Evolutionary conservation across 2,329 filamentous ascomycete species (phyloP).

Genomic region (Madurella fahalii): DNA sequence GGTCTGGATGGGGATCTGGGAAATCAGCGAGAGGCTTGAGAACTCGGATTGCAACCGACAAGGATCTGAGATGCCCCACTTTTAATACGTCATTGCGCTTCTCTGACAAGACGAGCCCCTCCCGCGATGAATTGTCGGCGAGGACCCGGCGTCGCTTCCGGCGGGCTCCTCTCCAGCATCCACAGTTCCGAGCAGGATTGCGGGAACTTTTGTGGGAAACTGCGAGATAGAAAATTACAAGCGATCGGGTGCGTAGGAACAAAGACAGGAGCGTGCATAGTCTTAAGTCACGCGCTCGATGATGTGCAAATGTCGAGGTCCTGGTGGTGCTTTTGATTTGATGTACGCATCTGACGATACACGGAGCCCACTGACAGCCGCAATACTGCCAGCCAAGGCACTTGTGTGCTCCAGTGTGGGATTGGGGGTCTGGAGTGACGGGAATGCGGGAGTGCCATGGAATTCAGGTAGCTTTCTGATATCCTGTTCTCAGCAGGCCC

Average conservation of each 20-base stretch:
- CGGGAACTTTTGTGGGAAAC: too few species aligned
- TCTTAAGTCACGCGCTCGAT: neutral
- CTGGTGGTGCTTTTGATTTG: too few species aligned
- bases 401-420: neutral
- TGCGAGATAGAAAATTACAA: too few species aligned
- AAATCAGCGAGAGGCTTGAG: slow-evolving; percentile 2
- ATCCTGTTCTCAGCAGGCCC: slow-evolving; percentile 25
- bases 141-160: neutral
- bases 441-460: slow-evolving; percentile 26
- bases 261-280: neutral
- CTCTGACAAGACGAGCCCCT: neutral
- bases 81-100: slow-evolving; percentile 18
- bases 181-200: neutral
- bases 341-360: too few species aligned
- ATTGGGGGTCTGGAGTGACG: slow-evolving; percentile 11
- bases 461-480: slow-evolving; percentile 22
- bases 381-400: neutral
- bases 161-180: neutral
- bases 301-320: neutral
- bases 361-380: neutral
- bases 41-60: slow-evolving; percentile 1
- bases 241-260: too few species aligned
- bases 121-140: neutral
- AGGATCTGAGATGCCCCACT: slow-evolving; percentile 13
- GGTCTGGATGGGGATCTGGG: neutral